These are phyloP conservation scores for Acacia confusa DNA, from an alignment of 306 rosid species.

Conservation along the genomic window DNA sequence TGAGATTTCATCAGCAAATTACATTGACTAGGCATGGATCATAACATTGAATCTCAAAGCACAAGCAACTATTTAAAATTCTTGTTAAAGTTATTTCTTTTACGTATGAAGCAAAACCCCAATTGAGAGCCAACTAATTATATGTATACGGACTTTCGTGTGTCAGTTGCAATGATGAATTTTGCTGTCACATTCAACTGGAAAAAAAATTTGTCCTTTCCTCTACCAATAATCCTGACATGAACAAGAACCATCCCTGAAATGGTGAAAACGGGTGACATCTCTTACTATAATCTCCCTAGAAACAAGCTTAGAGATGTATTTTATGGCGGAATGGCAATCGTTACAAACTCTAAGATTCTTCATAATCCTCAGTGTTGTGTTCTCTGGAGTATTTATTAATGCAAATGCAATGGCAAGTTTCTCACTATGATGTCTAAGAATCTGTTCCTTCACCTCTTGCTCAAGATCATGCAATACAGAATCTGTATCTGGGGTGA, in stretches of 20 bases:
- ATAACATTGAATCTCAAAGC: not conserved
- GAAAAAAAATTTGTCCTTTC: constrained; percentile 17
- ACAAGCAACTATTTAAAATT: not conserved
- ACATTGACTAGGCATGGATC: not conserved
- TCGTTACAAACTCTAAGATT: constrained; percentile 91
- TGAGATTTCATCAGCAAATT: constrained; percentile 15
- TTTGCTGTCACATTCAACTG: constrained; percentile 14
- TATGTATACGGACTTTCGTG: not conserved
- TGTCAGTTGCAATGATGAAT: not conserved
- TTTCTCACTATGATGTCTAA: constrained; percentile 80
- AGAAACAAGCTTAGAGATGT: constrained; percentile 76
- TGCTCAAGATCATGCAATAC: constrained; percentile 75
- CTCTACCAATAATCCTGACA: constrained; percentile 84
- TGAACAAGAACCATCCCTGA: constrained; percentile 75
- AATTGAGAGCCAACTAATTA: not conserved
- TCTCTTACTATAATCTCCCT: constrained; percentile 85
- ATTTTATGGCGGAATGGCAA: constrained; percentile 82
- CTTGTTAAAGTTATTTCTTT: not conserved
- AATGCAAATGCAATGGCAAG: constrained; percentile 80
- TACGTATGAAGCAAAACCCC: constrained; percentile 16
- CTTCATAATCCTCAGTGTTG: constrained; percentile 71
- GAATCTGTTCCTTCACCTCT: constrained; percentile 78
- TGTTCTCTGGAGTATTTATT: constrained; percentile 62
- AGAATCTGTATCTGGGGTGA: constrained; percentile 56
- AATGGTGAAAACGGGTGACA: constrained; percentile 82